phyloP scores from a whole-genome alignment of 176 grass and related monocot genomes.

The Eragrostis curvula region DNA sequence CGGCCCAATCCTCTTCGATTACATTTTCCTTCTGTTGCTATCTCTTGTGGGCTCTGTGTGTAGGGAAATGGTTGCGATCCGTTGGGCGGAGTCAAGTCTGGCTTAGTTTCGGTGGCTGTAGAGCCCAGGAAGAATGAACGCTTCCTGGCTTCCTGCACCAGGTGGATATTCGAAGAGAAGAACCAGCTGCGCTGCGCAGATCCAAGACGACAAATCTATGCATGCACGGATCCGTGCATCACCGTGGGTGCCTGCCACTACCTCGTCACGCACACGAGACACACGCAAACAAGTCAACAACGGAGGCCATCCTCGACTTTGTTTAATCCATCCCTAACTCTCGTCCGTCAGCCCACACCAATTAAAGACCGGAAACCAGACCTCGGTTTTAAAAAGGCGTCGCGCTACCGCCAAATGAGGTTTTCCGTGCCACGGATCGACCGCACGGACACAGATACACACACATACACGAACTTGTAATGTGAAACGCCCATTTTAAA shows the following conservation, averaged over 20 bases:
- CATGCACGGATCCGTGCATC: not conserved
- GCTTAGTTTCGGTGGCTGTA: not conserved
- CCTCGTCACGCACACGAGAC: not conserved
- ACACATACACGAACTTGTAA: not conserved
- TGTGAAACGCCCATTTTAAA: slow-evolving; percentile 16
- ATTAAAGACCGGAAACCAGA: slow-evolving; percentile 1
- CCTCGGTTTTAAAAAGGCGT: not conserved
- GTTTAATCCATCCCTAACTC: slow-evolving; percentile 33
- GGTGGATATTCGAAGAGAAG: no score
- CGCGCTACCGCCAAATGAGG: slow-evolving; percentile 34
- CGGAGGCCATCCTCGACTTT: no score
- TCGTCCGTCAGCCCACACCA: slow-evolving; percentile 34
- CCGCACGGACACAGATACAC: slow-evolving; percentile 36
- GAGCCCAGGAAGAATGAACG: no score
- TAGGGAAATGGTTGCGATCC: not conserved
- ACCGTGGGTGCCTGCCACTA: not conserved
- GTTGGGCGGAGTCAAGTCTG: no score
- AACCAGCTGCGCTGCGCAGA: no score
- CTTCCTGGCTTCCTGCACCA: no score
- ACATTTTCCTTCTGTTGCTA: not conserved
- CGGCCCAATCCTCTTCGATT: not conserved
- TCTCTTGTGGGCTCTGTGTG: not conserved
- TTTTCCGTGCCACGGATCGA: slow-evolving; percentile 53
- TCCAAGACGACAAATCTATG: not conserved
- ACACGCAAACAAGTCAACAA: not conserved